phyloP scores from a whole-genome alignment of 495 filamentous ascomycete species.

The Penicillium chermesinum region DNA sequence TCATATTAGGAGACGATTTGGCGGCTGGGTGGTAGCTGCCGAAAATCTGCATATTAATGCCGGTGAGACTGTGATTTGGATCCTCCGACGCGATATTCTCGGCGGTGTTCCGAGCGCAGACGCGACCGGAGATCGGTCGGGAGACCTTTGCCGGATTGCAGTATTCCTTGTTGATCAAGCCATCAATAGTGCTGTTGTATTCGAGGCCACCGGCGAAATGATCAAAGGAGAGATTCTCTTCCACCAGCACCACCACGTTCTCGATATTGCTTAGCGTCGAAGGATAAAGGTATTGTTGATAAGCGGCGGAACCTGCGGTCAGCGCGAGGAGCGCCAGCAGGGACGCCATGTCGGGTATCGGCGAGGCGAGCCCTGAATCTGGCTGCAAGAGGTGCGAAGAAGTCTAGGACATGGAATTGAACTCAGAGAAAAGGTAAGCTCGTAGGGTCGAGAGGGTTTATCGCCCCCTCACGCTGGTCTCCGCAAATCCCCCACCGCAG shows the following conservation, averaged over 20 bases:
- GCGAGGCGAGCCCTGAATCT: not conserved
- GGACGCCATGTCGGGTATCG: not conserved
- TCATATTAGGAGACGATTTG: constrained; percentile 22
- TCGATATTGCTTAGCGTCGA: constrained; percentile 22
- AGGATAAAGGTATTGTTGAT: not conserved
- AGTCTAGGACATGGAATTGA: not conserved
- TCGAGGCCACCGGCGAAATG: constrained; percentile 36
- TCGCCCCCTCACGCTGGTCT: not conserved
- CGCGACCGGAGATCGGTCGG: constrained; percentile 23
- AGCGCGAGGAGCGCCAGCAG: not conserved
- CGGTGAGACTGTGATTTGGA: constrained; percentile 45
- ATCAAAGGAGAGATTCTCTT: constrained; percentile 45
- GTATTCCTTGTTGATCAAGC: constrained; percentile 29
- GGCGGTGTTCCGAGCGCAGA: constrained; percentile 32
- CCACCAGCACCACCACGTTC: constrained; percentile 41
- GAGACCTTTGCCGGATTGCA: constrained; percentile 40
- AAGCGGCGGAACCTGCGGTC: not conserved
- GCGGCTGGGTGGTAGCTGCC: constrained; percentile 36
- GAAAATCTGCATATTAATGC: constrained; percentile 46
- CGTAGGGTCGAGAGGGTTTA: not conserved
- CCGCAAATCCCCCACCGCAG: not conserved
- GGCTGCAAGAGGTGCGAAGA: not conserved
- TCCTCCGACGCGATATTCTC: constrained; percentile 39
- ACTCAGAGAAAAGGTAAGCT: not conserved
- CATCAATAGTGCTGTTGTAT: constrained; percentile 32